A percentile compares a stretch with the other conserved stretches of the same genome.
phyloP scores from a whole-genome alignment of 768 basidiomycete species.

The Xerocomellus chrysenteron region DNA sequence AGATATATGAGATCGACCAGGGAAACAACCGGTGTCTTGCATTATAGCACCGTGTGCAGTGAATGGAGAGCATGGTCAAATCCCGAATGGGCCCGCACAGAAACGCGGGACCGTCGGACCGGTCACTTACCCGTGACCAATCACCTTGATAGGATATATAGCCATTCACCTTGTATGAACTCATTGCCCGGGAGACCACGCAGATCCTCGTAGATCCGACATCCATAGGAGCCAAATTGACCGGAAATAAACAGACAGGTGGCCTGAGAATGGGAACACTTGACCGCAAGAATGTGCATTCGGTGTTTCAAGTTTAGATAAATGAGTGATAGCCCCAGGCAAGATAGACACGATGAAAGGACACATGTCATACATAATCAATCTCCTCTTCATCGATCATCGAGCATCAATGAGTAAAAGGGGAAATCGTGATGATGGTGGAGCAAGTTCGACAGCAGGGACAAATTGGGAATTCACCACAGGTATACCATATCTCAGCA shows the following conservation, averaged over 20 bases:
- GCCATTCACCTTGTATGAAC: slow-evolving; percentile 2
- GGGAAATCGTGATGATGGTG: slow-evolving; percentile 73
- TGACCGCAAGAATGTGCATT: slow-evolving; percentile 14
- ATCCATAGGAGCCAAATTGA: neutral
- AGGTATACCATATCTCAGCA: slow-evolving; percentile 56
- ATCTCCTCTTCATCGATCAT: slow-evolving; percentile 20
- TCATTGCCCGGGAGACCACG: slow-evolving; percentile 4
- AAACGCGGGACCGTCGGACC: neutral
- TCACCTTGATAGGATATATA: slow-evolving; percentile 29
- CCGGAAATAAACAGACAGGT: slow-evolving; percentile 9
- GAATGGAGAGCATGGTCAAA: slow-evolving; percentile 12
- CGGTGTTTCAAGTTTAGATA: slow-evolving; percentile 30
- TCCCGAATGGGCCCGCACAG: slow-evolving; percentile 3
- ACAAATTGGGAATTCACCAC: slow-evolving; percentile 52
- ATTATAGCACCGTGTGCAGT: slow-evolving; percentile 2
- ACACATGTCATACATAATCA: slow-evolving; percentile 20
- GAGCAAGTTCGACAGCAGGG: slow-evolving; percentile 61
- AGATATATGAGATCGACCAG: slow-evolving; percentile 1
- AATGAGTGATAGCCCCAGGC: slow-evolving; percentile 26
- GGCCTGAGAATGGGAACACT: slow-evolving; percentile 14
- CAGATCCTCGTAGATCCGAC: slow-evolving; percentile 20
- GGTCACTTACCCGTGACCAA: slow-evolving; percentile 1
- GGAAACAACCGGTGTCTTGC: neutral
- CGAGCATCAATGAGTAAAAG: slow-evolving; percentile 58
- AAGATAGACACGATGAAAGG: slow-evolving; percentile 12